These are phyloP conservation scores for Penstemon davidsonii DNA, from an alignment of 257 asterid genomes.

Conservation along the genomic window DNA sequence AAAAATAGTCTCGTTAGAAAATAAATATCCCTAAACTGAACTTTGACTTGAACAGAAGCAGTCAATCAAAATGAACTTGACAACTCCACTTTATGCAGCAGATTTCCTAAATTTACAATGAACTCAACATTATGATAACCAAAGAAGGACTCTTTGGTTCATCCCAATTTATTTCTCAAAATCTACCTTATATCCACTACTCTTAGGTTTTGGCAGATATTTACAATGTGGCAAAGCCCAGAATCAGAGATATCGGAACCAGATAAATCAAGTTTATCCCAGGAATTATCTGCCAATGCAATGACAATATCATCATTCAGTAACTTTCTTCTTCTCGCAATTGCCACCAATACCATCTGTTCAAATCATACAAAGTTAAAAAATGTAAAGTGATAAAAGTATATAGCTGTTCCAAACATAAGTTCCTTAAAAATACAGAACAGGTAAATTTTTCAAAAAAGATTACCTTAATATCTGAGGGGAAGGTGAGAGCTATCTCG, in stretches of 20 bases:
- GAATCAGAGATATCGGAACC: slow-evolving; percentile 78
- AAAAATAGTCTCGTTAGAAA: slow-evolving; percentile 22
- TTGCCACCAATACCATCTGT: slow-evolving; percentile 76
- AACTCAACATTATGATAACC: not conserved
- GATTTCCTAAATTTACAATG: slow-evolving; percentile 17
- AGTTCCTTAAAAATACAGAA: not conserved
- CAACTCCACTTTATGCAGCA: slow-evolving; percentile 5
- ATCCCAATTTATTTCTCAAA: not conserved
- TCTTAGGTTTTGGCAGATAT: slow-evolving; percentile 55
- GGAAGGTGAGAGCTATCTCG: slow-evolving; percentile 58
- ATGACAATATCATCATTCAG: slow-evolving; percentile 63
- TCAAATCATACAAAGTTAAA: not conserved
- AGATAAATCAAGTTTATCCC: slow-evolving; percentile 77
- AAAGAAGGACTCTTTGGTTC: not conserved
- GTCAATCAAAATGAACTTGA: not conserved
- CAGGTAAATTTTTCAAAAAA: not conserved
- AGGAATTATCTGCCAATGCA: slow-evolving; percentile 77
- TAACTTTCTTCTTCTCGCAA: slow-evolving; percentile 84
- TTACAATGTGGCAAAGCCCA: slow-evolving; percentile 57
- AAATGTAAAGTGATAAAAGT: slow-evolving; percentile 1
- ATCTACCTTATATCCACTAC: slow-evolving; percentile 83
- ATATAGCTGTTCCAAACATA: not conserved
- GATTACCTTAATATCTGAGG: slow-evolving; percentile 67
- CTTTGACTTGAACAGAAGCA: slow-evolving; percentile 1
- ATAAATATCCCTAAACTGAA: not conserved